phyloP scores from a whole-genome alignment of 2,329 filamentous ascomycete genomes.

The Alternaria angustiovoidea region DNA sequence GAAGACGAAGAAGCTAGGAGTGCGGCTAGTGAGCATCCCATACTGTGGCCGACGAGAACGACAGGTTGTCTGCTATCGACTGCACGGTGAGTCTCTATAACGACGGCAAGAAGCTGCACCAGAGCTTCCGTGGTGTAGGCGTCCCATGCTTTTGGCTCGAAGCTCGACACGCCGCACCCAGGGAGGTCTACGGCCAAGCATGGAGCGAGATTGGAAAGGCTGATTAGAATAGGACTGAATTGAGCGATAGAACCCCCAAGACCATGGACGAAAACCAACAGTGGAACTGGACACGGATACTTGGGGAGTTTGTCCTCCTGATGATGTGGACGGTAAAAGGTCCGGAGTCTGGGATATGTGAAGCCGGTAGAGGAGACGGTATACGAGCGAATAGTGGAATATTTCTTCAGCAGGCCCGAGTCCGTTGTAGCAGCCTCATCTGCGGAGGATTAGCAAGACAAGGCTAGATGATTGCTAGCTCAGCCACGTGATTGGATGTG shows the following conservation, averaged over 20 bases:
- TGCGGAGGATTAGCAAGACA: constrained; percentile 19
- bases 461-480: background rate
- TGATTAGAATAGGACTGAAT: constrained; percentile 81
- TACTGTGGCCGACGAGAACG: constrained; percentile 85
- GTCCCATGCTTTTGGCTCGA: constrained; percentile 73
- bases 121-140: constrained; percentile 83
- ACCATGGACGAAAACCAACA: constrained; percentile 91
- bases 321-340: constrained; percentile 83
- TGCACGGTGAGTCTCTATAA: constrained; percentile 78
- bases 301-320: constrained; percentile 83
- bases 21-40: constrained; percentile 83
- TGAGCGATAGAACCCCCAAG: constrained; percentile 92
- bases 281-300: constrained; percentile 75
- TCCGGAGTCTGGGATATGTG: constrained; percentile 78
- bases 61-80: constrained; percentile 72
- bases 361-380: constrained; percentile 69
- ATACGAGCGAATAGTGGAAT: constrained; percentile 76
- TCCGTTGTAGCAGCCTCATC: constrained; percentile 67
- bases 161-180: constrained; percentile 84
- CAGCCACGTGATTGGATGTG: constrained; percentile 18
- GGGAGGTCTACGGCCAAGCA: constrained; percentile 90
- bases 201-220: constrained; percentile 81
- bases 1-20: constrained; percentile 71
- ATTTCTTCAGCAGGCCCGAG: constrained; percentile 79
- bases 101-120: constrained; percentile 74